Percentiles rank a stretch among this genome's conserved stretches.
Conservation (phyloP, 768 basidiomycete genomes). For the Leccinum broughii region DNA sequence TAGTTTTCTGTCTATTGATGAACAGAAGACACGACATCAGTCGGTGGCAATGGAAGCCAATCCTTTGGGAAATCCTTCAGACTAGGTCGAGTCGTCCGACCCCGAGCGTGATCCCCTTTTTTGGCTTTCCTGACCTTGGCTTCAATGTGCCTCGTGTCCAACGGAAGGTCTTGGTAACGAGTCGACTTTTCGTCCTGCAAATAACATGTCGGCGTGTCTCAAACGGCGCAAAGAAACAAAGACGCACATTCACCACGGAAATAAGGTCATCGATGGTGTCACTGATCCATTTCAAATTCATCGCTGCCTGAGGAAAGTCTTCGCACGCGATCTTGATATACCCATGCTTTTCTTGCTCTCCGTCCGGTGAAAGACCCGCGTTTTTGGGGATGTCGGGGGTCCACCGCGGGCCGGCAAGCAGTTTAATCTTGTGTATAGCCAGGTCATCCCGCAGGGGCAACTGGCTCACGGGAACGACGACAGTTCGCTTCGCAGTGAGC, state of each 20-base stretch:
- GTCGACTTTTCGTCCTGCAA: constrained; percentile 36
- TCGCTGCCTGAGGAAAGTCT: constrained; percentile 73
- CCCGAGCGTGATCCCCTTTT: constrained; percentile 66
- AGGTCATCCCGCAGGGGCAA: constrained; percentile 64
- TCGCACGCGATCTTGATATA: constrained; percentile 92
- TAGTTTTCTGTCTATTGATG: constrained; percentile 11
- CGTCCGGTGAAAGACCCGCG: constrained; percentile 51
- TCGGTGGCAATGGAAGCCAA: constrained; percentile 59
- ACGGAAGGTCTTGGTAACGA: constrained; percentile 62
- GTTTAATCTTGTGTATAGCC: constrained; percentile 81
- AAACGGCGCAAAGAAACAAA: constrained; percentile 3
- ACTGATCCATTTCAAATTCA: constrained; percentile 95
- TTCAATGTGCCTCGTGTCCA: constrained; percentile 81
- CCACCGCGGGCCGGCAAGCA: constrained; percentile 91
- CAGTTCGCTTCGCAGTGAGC: constrained; percentile 63
- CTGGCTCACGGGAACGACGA: constrained; percentile 72
- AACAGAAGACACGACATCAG: constrained; percentile 6
- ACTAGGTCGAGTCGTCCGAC: constrained; percentile 58
- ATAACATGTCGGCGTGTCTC: constrained; percentile 17
- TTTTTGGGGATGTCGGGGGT: constrained; percentile 69
- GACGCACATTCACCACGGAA: constrained; percentile 80
- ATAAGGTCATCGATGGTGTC: constrained; percentile 81
- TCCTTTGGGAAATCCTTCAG: constrained; percentile 81
- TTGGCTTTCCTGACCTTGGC: constrained; percentile 72
- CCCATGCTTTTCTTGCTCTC: constrained; percentile 59